These are phyloP conservation scores for Acanthamoeba lugdunensis DNA, from an alignment of 208 protist species.

Conservation along the genomic window DNA sequence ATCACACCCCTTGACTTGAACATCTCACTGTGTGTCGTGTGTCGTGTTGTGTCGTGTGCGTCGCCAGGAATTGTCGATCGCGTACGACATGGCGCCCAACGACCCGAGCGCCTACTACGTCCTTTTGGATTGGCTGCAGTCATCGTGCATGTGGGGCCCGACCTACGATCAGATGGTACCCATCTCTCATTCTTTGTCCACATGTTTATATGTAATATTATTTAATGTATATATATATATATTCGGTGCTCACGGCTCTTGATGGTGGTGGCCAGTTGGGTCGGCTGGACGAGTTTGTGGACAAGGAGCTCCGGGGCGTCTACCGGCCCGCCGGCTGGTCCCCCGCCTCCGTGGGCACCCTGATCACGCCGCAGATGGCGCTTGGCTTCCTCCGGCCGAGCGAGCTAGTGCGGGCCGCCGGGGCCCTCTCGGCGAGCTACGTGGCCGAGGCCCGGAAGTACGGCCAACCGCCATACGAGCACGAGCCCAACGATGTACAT, in stretches of 20 bases:
- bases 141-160: conserved; percentile 27
- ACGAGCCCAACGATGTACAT: not conserved
- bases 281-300: not conserved
- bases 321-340: not conserved
- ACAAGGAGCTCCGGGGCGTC: not conserved
- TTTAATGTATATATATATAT: too few relatives aligned
- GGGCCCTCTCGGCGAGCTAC: not conserved
- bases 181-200: not conserved
- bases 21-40: too few relatives aligned
- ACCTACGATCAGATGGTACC: conserved; percentile 12
- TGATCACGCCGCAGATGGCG: not conserved
- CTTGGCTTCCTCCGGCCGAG: not conserved
- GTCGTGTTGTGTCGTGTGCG: not conserved
- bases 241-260: not conserved
- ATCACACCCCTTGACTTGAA: too few relatives aligned
- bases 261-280: not conserved
- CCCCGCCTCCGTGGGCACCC: not conserved
- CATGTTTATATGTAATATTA: too few relatives aligned
- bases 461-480: not conserved
- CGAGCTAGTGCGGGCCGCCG: not conserved
- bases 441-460: not conserved
- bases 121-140: conserved; percentile 1
- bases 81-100: not conserved
- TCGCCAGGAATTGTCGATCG: not conserved
- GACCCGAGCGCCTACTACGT: not conserved